Conservation (phyloP, 352 stramenopile genomes). For the Phytophthora cactorum region DNA sequence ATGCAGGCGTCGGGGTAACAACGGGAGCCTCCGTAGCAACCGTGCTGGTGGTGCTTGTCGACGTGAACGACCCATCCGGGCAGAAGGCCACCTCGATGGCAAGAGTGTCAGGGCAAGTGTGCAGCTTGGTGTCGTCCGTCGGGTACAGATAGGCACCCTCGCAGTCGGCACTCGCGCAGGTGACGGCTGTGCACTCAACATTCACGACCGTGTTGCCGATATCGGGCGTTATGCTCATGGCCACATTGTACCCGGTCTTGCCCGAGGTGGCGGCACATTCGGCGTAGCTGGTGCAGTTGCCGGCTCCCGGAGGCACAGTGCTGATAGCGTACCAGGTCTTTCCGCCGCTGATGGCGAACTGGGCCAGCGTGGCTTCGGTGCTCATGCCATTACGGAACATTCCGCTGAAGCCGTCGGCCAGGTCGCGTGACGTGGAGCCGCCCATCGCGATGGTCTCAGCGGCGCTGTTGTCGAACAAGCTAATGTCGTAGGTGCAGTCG, state of each 20-base stretch:
- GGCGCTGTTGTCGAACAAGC: conserved; percentile 56
- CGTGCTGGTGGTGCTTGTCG: conserved; percentile 18
- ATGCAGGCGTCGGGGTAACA: conserved; percentile 1
- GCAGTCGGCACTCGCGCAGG: conserved; percentile 44
- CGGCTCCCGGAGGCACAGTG: conserved; percentile 55
- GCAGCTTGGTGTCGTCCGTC: conserved; percentile 54
- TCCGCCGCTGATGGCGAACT: conserved; percentile 52
- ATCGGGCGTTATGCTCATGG: conserved; percentile 58
- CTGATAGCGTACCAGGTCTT: conserved; percentile 71
- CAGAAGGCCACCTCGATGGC: conserved; percentile 57
- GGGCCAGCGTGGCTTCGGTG: conserved; percentile 54
- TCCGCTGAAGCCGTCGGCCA: conserved; percentile 48
- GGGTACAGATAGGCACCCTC: conserved; percentile 60
- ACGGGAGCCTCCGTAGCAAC: conserved; percentile 5
- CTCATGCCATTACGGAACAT: conserved; percentile 68
- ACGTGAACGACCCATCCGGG: conserved; percentile 28
- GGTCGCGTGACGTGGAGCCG: conserved; percentile 35
- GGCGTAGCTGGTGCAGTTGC: conserved; percentile 56
- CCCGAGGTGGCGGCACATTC: conserved; percentile 53
- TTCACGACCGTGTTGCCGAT: conserved; percentile 32
- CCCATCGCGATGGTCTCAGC: conserved; percentile 35
- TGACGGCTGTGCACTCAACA: conserved; percentile 40
- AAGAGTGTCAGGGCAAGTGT: conserved; percentile 48
- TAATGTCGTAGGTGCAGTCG: conserved; percentile 51
- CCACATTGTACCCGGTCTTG: conserved; percentile 71